Conservation (phyloP, 2,329 filamentous ascomycete genomes). For the Lasiodiplodia sp. region DNA sequence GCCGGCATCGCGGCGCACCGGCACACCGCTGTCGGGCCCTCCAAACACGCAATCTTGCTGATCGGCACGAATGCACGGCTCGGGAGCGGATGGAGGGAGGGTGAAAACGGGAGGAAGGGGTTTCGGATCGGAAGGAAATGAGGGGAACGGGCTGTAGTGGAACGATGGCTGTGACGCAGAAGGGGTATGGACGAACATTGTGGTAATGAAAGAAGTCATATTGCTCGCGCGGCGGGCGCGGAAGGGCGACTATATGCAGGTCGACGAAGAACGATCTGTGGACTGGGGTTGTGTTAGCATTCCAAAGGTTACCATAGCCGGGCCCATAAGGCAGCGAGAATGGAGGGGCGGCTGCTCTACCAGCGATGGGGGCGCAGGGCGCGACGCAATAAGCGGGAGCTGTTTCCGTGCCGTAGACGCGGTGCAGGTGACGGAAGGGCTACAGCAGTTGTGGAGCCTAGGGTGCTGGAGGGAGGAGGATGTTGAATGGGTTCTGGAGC, state of each 20-base stretch:
- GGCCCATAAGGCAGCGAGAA: slow-evolving; percentile 20
- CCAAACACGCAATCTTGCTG: slow-evolving; percentile 21
- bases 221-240: slow-evolving; percentile 35
- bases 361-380: slow-evolving; percentile 6
- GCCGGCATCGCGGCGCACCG: slow-evolving; percentile 30
- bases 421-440: slow-evolving; percentile 5
- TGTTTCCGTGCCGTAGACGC: not conserved
- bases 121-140: slow-evolving; percentile 42
- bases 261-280: slow-evolving; percentile 7
- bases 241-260: slow-evolving; percentile 19
- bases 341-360: slow-evolving; percentile 23
- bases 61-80: slow-evolving; percentile 16
- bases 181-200: slow-evolving; percentile 69
- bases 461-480: slow-evolving; percentile 16
- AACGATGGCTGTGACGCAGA: slow-evolving; percentile 42
- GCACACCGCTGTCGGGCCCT: slow-evolving; percentile 30
- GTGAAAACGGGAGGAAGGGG: slow-evolving; percentile 53
- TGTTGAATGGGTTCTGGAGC: slow-evolving; percentile 10
- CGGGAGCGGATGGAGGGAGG: slow-evolving; percentile 46
- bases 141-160: slow-evolving; percentile 42
- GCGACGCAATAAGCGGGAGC: not conserved
- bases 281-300: slow-evolving; percentile 27
- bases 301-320: slow-evolving; percentile 27
- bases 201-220: slow-evolving; percentile 83
- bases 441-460: slow-evolving; percentile 20